Percentiles rank a stretch among this genome's conserved stretches.
These are phyloP conservation scores for Acanthamoeba healyi DNA, from an alignment of 208 protist genomes.

Conservation along the genomic window DNA sequence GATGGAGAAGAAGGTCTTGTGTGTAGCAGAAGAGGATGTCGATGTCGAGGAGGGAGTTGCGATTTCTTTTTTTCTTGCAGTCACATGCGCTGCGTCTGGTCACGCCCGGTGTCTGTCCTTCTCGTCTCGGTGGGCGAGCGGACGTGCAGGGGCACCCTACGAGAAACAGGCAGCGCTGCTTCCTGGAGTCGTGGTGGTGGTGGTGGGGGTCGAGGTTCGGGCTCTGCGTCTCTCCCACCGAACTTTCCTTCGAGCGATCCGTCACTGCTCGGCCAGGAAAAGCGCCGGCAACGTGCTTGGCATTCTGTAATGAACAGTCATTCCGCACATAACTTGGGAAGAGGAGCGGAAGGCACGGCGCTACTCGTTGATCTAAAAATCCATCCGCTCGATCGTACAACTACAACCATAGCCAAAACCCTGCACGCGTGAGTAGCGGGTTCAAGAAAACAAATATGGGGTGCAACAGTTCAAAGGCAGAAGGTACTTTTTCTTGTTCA, in stretches of 20 bases:
- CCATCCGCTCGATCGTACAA: no score
- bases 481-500: neutral
- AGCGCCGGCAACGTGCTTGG: neutral
- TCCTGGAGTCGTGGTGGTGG: neutral
- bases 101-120: no score
- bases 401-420: no score
- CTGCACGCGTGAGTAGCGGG: neutral
- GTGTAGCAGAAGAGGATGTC: neutral
- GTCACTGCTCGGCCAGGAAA: neutral
- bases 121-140: no score
- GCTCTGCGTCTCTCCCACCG: neutral
- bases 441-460: neutral
- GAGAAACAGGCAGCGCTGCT: neutral
- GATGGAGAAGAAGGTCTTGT: no score
- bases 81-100: no score
- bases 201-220: neutral
- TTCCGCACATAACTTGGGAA: no score
- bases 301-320: no score
- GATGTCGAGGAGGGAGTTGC: neutral
- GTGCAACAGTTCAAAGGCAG: constrained; percentile 39
- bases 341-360: no score
- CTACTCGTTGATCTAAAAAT: no score
- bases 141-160: no score
- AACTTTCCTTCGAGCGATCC: constrained; percentile 3
- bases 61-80: no score